These are phyloP conservation scores for Scutellaria barbata DNA, from an alignment of 257 asterid species.

Conservation along the genomic window DNA sequence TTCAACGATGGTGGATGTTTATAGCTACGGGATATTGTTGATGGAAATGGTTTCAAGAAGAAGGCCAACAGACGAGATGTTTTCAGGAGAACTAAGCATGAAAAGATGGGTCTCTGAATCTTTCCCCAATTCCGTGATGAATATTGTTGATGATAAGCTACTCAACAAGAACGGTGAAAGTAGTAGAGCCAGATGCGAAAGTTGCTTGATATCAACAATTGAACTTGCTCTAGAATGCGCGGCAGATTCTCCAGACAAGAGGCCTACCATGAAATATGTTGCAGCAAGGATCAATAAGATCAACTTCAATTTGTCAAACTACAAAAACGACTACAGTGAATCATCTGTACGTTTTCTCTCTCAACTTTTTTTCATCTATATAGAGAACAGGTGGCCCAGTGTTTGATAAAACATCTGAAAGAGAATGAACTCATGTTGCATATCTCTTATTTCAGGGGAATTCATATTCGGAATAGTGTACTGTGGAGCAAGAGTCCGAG, in stretches of 20 bases:
- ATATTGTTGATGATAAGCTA: slow-evolving; percentile 9
- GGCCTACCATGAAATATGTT: slow-evolving; percentile 9
- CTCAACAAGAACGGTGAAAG: neutral
- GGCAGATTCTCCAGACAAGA: neutral
- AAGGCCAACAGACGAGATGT: slow-evolving; percentile 30
- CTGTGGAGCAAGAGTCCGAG: too few relatives aligned
- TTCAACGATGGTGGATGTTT: slow-evolving; percentile 27
- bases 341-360: neutral
- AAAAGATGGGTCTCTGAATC: slow-evolving; percentile 29
- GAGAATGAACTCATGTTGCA: too few relatives aligned
- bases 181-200: neutral
- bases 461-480: too few relatives aligned
- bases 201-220: neutral
- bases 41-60: slow-evolving; percentile 31
- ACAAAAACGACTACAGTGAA: neutral
- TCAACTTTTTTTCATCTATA: too few relatives aligned
- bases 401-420: too few relatives aligned
- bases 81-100: slow-evolving; percentile 26
- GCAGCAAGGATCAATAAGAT: neutral
- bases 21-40: slow-evolving; percentile 34
- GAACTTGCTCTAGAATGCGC: slow-evolving; percentile 10
- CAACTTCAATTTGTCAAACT: neutral
- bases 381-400: too few relatives aligned
- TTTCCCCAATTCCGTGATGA: neutral
- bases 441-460: too few relatives aligned